Percentiles rank a stretch among this genome's conserved stretches.
Conservation (phyloP, 2,329 filamentous ascomycete species). For the Aureobasidium melanogenum region DNA sequence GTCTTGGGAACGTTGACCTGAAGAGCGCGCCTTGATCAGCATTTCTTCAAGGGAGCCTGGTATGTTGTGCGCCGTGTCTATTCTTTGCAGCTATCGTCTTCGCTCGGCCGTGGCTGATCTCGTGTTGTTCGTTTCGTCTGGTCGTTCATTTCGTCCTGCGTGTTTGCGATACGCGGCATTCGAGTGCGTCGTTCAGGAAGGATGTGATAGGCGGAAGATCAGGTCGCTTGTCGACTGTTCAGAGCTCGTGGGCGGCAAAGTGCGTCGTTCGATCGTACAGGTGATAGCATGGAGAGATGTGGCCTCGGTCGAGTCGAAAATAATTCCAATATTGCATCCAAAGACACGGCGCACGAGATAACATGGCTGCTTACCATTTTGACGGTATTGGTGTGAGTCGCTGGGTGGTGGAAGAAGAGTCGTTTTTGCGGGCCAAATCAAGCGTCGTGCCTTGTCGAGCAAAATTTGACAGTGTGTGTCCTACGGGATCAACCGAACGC, state of each 20-base stretch:
- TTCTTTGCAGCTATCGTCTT: neutral
- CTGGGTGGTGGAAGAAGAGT: conserved; percentile 9
- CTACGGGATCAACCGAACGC: neutral
- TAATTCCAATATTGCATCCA: neutral
- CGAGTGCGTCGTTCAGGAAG: neutral
- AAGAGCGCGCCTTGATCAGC: conserved; percentile 9
- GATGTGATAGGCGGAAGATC: neutral
- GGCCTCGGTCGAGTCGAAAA: conserved; percentile 1
- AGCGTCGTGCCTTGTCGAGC: neutral
- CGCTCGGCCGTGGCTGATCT: neutral
- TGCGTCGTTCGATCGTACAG: neutral
- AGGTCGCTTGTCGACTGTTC: neutral
- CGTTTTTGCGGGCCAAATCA: neutral
- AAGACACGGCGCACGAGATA: conserved; percentile 3
- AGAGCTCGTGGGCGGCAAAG: neutral
- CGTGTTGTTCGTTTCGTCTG: neutral
- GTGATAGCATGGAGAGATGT: neutral
- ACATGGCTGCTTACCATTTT: conserved; percentile 16
- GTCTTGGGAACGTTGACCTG: conserved; percentile 99
- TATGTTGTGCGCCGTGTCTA: conserved; percentile 2
- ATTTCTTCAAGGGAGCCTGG: neutral
- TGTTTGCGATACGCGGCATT: neutral
- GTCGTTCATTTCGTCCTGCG: neutral
- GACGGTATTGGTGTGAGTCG: conserved; percentile 14
- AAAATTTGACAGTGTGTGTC: neutral